A percentile compares a stretch with the other conserved stretches of the same genome.
Conservation (phyloP, 2,329 filamentous ascomycete genomes). For the Boeremia exigua region DNA sequence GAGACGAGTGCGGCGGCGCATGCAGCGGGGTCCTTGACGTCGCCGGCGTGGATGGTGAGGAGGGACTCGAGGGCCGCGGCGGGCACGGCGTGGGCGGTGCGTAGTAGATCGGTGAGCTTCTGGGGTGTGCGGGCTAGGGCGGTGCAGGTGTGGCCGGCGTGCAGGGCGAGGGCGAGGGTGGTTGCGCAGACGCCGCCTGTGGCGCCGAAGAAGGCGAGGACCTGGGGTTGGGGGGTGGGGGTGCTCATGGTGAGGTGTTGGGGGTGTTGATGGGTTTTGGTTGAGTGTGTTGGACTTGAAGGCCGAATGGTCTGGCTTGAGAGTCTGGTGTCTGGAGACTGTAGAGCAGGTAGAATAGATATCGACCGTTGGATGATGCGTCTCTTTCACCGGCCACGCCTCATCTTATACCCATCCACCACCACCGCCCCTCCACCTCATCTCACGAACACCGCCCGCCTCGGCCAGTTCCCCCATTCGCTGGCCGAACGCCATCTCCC, state of each 20-base stretch:
- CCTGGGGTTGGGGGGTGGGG: conserved; percentile 26
- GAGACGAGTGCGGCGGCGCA: conserved; percentile 50
- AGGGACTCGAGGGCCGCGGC: conserved; percentile 43
- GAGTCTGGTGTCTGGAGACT: no score
- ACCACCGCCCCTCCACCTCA: background rate
- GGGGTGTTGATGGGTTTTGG: background rate
- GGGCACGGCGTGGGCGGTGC: conserved; percentile 47
- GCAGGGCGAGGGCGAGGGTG: conserved; percentile 53
- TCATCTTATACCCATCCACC: background rate
- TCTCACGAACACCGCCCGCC: background rate
- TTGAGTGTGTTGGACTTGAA: no score
- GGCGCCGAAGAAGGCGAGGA: conserved; percentile 60
- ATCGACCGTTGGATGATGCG: background rate
- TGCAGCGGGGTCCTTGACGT: conserved; percentile 51
- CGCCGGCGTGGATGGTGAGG: conserved; percentile 57
- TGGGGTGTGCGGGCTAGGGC: conserved; percentile 59
- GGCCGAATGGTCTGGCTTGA: no score
- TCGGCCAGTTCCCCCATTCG: background rate
- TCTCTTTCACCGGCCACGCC: background rate
- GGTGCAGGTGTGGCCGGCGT: conserved; percentile 52
- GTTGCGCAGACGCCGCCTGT: conserved; percentile 57
- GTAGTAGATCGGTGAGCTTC: conserved; percentile 56
- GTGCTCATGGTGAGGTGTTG: conserved; percentile 18
- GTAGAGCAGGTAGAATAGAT: background rate
- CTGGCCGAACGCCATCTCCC: no score